phyloP scores from a whole-genome alignment of 176 grass and related monocot species.

The Luzula sylvatica region DNA sequence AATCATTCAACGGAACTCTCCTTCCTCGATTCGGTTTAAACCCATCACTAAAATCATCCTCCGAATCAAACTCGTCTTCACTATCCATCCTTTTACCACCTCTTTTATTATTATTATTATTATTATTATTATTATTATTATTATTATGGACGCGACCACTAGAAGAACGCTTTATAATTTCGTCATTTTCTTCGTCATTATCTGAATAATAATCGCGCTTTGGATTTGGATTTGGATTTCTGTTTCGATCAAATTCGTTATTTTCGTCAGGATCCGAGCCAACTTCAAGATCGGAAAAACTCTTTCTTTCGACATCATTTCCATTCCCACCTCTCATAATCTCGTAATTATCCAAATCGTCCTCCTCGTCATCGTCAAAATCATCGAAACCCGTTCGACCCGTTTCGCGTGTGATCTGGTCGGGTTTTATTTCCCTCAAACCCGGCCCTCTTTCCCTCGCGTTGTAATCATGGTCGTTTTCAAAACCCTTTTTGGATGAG shows the following conservation, averaged over 20 bases:
- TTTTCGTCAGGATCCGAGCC: constrained; percentile 54
- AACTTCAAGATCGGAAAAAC: constrained; percentile 58
- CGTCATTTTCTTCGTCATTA: constrained; percentile 44
- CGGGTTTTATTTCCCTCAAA: constrained; percentile 21
- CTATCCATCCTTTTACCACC: constrained; percentile 21
- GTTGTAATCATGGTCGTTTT: constrained; percentile 21
- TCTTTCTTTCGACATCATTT: constrained; percentile 48
- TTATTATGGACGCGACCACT: constrained; percentile 38
- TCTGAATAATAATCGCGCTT: constrained; percentile 21
- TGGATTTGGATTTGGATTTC: constrained; percentile 25
- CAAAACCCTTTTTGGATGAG: constrained; percentile 38
- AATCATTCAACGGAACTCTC: constrained; percentile 32
- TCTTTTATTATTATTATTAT: constrained; percentile 12
- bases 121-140: constrained; percentile 24
- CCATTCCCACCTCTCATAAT: constrained; percentile 39
- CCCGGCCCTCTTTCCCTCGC: constrained; percentile 19
- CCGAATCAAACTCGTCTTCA: constrained; percentile 46
- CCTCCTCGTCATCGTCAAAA: constrained; percentile 86
- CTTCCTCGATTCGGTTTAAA: constrained; percentile 15
- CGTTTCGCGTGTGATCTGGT: constrained; percentile 27
- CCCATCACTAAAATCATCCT: constrained; percentile 36
- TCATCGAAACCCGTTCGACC: constrained; percentile 61
- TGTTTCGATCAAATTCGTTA: constrained; percentile 15
- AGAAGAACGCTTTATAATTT: constrained; percentile 33
- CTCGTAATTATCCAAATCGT: constrained; percentile 86